A percentile compares a stretch with the other conserved stretches of the same genome.
Evolutionary conservation across 306 rosid genomes (phyloP).

Genomic region (Abrus pulchellus): DNA sequence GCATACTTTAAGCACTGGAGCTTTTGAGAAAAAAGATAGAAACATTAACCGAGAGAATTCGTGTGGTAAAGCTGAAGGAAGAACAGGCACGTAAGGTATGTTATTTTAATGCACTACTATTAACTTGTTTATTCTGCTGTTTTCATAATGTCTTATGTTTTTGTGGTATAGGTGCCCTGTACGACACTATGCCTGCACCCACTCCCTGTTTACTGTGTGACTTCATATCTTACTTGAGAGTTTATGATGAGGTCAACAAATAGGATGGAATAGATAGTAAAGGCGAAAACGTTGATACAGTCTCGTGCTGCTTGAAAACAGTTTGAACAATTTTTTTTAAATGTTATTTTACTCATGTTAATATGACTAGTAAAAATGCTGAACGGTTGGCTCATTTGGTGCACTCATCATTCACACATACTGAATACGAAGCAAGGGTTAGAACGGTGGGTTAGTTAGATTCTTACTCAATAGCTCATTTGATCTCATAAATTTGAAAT

Average conservation of each 20-base stretch:
- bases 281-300: slow-evolving; percentile 13
- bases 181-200: slow-evolving; percentile 6
- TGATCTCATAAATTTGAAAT: not conserved
- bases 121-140: slow-evolving; percentile 14
- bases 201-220: slow-evolving; percentile 18
- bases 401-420: not conserved
- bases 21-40: slow-evolving; percentile 93
- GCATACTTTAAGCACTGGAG: slow-evolving; percentile 77
- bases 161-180: not conserved
- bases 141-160: slow-evolving; percentile 39
- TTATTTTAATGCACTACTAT: slow-evolving; percentile 45
- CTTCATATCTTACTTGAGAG: slow-evolving; percentile 10
- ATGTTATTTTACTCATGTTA: slow-evolving; percentile 9
- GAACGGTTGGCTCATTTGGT: not conserved
- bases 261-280: slow-evolving; percentile 16
- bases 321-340: slow-evolving; percentile 11
- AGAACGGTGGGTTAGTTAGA: not conserved
- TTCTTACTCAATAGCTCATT: not conserved
- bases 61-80: slow-evolving; percentile 80
- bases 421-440: not conserved
- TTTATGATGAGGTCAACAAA: slow-evolving; percentile 22
- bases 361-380: slow-evolving; percentile 1
- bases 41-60: slow-evolving; percentile 75
- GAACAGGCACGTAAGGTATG: slow-evolving; percentile 77
- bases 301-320: slow-evolving; percentile 5